phyloP scores from a whole-genome alignment of 192 early-diverging fungal species.

The Coemansia sp. region DNA sequence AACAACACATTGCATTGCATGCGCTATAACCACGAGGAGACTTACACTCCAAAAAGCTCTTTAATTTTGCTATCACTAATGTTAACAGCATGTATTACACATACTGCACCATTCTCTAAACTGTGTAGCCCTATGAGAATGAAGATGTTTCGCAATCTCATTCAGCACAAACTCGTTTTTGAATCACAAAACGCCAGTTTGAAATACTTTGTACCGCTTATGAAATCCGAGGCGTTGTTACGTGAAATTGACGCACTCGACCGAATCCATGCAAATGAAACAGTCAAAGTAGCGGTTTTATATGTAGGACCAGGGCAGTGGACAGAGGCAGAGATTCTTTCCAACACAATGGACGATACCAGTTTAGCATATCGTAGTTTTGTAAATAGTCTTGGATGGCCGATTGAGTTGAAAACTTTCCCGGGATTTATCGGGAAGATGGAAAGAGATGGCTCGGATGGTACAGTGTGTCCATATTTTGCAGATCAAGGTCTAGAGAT shows the following conservation, averaged over 20 bases:
- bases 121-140: constrained; percentile 26
- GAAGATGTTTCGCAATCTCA: constrained; percentile 24
- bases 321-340: constrained; percentile 80
- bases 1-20: too few relatives aligned
- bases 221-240: constrained; percentile 19
- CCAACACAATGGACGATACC: constrained; percentile 60
- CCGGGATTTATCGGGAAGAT: constrained; percentile 84
- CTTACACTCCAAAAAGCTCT: too few relatives aligned
- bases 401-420: constrained; percentile 80
- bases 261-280: constrained; percentile 58
- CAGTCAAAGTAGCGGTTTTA: constrained; percentile 83
- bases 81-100: too few relatives aligned
- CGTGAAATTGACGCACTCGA: constrained; percentile 39
- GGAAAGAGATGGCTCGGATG: constrained; percentile 75
- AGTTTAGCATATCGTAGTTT: constrained; percentile 80
- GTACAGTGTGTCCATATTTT: constrained; percentile 74
- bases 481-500: constrained; percentile 81
- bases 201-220: constrained; percentile 23
- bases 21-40: too few relatives aligned
- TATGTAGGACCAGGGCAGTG: constrained; percentile 93
- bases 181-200: constrained; percentile 3
- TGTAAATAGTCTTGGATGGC: constrained; percentile 90
- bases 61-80: too few relatives aligned
- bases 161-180: constrained; percentile 21
- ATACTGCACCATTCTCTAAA: not conserved